Evolutionary conservation across 768 basidiomycete species (phyloP).

Genomic region (Cyclocybe cylindracea): DNA sequence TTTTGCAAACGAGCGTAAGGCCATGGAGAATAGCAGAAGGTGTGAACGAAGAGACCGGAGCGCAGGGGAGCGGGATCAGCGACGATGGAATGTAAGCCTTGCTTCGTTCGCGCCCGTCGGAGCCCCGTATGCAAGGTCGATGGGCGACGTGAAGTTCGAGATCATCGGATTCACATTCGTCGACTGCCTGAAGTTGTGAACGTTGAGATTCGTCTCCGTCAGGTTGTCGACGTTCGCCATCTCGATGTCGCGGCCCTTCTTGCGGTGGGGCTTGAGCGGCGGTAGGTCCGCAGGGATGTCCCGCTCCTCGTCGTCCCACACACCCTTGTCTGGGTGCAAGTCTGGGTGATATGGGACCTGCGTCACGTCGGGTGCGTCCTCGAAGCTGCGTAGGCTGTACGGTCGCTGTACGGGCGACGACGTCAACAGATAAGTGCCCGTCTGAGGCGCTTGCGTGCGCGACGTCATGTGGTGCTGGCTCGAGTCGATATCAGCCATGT

Average conservation of each 20-base stretch:
- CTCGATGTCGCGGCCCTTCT: conserved; percentile 37
- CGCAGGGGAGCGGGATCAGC: conserved; percentile 11
- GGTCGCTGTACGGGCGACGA: conserved; percentile 33
- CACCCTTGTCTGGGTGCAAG: not conserved
- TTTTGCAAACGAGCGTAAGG: no score
- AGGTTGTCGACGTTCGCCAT: conserved; percentile 34
- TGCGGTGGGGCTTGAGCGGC: conserved; percentile 43
- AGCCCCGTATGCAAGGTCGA: conserved; percentile 37
- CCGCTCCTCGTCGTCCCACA: conserved; percentile 30
- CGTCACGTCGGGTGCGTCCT: conserved; percentile 14
- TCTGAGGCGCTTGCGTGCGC: conserved; percentile 8
- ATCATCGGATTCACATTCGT: conserved; percentile 51
- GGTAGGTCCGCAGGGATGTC: conserved; percentile 28
- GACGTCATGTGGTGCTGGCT: conserved; percentile 19
- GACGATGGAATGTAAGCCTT: conserved; percentile 34
- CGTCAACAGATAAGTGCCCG: conserved; percentile 30
- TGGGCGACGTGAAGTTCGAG: conserved; percentile 68
- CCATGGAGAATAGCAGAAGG: no score
- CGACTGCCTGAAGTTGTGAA: conserved; percentile 37
- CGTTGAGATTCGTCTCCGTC: conserved; percentile 45
- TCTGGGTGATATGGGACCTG: conserved; percentile 8
- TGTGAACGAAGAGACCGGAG: no score
- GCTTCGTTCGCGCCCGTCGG: conserved; percentile 18
- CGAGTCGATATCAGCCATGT: conserved; percentile 19
- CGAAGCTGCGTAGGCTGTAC: conserved; percentile 19